Evolutionary conservation across 2,329 filamentous ascomycete genomes (phyloP), one percentile per base, ranked within the genome.

Genomic region (Diaporthe ampelina): DNA sequence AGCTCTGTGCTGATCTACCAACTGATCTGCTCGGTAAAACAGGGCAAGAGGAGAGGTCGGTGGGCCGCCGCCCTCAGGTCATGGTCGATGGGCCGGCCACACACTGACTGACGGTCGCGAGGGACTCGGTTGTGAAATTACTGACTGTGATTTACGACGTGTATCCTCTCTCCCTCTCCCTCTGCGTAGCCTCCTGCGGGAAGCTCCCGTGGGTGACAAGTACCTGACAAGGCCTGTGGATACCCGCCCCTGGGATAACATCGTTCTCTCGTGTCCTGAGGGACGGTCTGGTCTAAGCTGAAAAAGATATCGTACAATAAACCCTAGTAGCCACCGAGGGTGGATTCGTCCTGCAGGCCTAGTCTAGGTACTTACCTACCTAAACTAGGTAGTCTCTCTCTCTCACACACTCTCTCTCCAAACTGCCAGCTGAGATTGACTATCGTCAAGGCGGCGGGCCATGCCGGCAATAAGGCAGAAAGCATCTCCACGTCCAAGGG

Each of bases 91-190:
- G 29, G 1, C 19, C 43, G 43, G 61, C 43, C 43, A 24, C 40
- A 24, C 29, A 15, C 29, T 24, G 61, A 15, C 29, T 24, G 61
- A 24, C 17, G 61, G 61, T 67, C n/a, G 45, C 63, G 63, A 67
- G 63, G 63, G 45, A 67, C 63, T 67, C 63, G 63, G 63, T n/a
- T 67, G 63, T 67, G 32, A 67, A 52, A 67, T 67, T 67, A 29
- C 45, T 52, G 29, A 26, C 43, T 35, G 61, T 67, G 61, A 65
- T 52, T 67, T 67, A 24, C 61, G 61, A 50, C 61, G 43, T 50
- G 61, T 52, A 50, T 67, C 29, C 45, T 67, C 57, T 13, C 35
- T 37, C 35, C 11, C 35, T 13, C 35, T 35, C 35, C n/a, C 35
- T 61, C 35, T 35, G 32, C 11, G 21, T 59, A 32, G 26, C 61